Conservation (phyloP, 2,329 filamentous ascomycete species). For the Monilinia vaccinii-corymbosi region DNA sequence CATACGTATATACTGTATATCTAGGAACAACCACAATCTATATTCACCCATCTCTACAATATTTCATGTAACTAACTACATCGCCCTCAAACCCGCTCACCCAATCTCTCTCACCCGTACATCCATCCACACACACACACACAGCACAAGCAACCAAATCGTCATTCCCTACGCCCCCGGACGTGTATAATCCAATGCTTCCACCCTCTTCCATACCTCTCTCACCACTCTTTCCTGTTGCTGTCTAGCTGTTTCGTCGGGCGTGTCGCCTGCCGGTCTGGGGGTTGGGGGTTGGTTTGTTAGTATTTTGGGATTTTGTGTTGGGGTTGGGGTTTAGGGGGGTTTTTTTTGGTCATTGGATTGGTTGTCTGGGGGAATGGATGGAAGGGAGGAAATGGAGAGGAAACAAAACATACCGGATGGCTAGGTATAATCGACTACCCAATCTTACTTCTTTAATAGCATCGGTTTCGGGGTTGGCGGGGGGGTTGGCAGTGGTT, state of each 20-base stretch:
- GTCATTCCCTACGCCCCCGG: constrained; percentile 40
- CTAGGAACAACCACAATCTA: neutral
- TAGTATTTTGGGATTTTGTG: neutral
- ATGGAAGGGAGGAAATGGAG: too few relatives aligned
- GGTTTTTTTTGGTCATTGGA: neutral
- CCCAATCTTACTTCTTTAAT: constrained; percentile 55
- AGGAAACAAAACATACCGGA: constrained; percentile 35
- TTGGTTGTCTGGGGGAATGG: too few relatives aligned
- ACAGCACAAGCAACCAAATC: neutral
- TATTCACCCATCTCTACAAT: neutral
- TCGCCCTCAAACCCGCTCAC: neutral
- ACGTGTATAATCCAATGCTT: constrained; percentile 55
- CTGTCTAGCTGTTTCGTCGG: constrained; percentile 53
- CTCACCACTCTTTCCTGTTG: constrained; percentile 61
- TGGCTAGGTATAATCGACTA: constrained; percentile 61
- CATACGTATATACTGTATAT: neutral
- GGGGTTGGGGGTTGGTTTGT: neutral
- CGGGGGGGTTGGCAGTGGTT: constrained; percentile 64
- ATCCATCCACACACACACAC: neutral
- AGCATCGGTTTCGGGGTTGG: constrained; percentile 42
- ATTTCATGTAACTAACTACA: neutral
- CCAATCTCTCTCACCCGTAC: neutral
- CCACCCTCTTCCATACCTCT: constrained; percentile 64
- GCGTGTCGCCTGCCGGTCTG: constrained; percentile 50
- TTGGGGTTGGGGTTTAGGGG: neutral